Conservation (phyloP, 169 alveolate species). For the Cryptosporidium sp. region DNA sequence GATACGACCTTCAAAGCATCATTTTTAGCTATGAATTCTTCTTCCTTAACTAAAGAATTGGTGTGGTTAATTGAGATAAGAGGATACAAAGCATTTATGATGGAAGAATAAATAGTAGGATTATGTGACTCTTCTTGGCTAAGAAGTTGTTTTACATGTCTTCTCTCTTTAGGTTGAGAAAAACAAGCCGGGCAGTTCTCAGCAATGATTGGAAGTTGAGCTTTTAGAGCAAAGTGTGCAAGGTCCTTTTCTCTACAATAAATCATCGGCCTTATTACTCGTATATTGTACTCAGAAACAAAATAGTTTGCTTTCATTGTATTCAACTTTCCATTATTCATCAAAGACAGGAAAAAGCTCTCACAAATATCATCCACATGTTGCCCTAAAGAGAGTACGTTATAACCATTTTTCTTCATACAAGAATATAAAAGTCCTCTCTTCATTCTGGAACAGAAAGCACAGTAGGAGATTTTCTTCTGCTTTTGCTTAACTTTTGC, state of each 20-base stretch:
- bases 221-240: conserved; percentile 86
- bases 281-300: conserved; percentile 88
- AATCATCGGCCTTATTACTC: conserved; percentile 92
- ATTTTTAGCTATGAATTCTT: background rate
- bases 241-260: conserved; percentile 89
- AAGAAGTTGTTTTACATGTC: conserved; percentile 47
- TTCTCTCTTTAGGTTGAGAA: conserved; percentile 92
- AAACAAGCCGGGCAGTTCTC: conserved; percentile 97
- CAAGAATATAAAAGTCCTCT: conserved; percentile 92
- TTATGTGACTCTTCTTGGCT: conserved; percentile 69
- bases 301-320: conserved; percentile 93
- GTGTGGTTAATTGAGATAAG: conserved; percentile 50
- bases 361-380: conserved; percentile 94
- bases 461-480: conserved; percentile 84
- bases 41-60: background rate
- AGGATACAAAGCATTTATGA: conserved; percentile 54
- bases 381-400: conserved; percentile 92
- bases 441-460: conserved; percentile 95
- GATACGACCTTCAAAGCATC: background rate
- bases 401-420: conserved; percentile 90
- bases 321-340: conserved; percentile 92
- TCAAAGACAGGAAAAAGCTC: conserved; percentile 91
- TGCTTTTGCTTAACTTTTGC: conserved; percentile 83
- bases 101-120: conserved; percentile 45
- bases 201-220: conserved; percentile 90